Evolutionary conservation across 306 rosid species (phyloP).

Genomic region (Prunus mira): DNA sequence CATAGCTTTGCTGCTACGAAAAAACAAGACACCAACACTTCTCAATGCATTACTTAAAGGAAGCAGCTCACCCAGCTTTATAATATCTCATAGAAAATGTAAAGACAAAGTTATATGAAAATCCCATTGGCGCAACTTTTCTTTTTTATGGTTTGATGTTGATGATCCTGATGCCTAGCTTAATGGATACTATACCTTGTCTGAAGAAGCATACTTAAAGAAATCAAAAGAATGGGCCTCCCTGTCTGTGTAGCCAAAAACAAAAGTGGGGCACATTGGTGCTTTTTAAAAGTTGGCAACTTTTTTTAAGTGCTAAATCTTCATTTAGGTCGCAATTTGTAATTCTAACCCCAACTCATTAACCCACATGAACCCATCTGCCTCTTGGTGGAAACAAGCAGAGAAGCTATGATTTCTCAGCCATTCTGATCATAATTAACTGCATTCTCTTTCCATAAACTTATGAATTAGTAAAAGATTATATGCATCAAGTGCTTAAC

Average conservation of each 20-base stretch:
- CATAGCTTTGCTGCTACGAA: slow-evolving; percentile 26
- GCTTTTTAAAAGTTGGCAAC: slow-evolving; percentile 44
- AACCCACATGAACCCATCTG: slow-evolving; percentile 52
- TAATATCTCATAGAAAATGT: slow-evolving; percentile 47
- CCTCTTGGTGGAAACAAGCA: slow-evolving; percentile 36
- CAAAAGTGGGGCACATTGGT: slow-evolving; percentile 39
- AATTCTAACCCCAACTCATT: slow-evolving; percentile 34
- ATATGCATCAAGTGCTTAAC: slow-evolving; percentile 18
- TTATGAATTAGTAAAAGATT: not conserved
- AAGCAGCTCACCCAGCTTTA: slow-evolving; percentile 30
- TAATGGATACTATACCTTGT: slow-evolving; percentile 81
- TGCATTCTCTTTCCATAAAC: slow-evolving; percentile 13
- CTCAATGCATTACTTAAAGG: slow-evolving; percentile 42
- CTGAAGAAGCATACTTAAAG: slow-evolving; percentile 71
- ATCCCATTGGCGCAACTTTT: slow-evolving; percentile 43
- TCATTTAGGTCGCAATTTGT: slow-evolving; percentile 32
- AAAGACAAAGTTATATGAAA: slow-evolving; percentile 64
- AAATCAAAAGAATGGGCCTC: slow-evolving; percentile 70
- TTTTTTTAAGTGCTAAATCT: slow-evolving; percentile 37
- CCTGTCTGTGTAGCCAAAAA: slow-evolving; percentile 53
- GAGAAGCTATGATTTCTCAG: slow-evolving; percentile 40
- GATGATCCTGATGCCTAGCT: slow-evolving; percentile 76
- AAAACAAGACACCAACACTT: slow-evolving; percentile 33
- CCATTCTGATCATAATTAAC: slow-evolving; percentile 34
- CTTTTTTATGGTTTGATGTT: slow-evolving; percentile 38